These are phyloP conservation scores for Nannochloropsis gaditana DNA, from an alignment of 108 stramenopile genomes.

Conservation along the genomic window DNA sequence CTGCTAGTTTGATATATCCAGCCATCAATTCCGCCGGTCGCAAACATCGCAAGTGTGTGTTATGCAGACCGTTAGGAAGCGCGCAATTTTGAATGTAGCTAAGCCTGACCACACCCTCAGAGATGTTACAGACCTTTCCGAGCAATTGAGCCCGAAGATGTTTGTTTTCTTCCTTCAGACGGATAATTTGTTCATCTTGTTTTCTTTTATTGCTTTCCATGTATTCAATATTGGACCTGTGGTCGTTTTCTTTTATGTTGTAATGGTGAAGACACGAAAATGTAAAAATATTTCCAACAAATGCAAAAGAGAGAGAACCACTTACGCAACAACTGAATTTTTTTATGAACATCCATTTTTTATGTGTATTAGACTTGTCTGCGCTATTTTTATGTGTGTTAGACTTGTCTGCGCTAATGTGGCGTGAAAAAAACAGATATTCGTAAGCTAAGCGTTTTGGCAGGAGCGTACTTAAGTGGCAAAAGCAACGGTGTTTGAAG, in stretches of 20 bases:
- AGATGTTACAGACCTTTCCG: constrained; percentile 12
- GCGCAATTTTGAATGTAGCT: constrained; percentile 35
- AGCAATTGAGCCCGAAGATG: constrained; percentile 28
- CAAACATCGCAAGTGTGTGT: constrained; percentile 1
- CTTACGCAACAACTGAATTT: not conserved
- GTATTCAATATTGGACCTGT: constrained; percentile 58
- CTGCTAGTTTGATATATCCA: not conserved
- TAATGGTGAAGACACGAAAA: no score
- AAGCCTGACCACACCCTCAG: constrained; percentile 4
- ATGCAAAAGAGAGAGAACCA: not conserved
- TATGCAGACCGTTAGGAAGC: constrained; percentile 22
- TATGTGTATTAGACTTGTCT: not conserved
- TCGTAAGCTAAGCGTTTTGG: no score
- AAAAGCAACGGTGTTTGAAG: no score
- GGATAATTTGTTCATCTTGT: constrained; percentile 55
- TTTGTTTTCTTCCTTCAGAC: constrained; percentile 57
- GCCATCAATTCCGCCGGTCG: constrained; percentile 37
- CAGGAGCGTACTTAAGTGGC: no score
- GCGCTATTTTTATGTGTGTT: not conserved
- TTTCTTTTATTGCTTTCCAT: constrained; percentile 54
- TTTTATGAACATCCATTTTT: not conserved
- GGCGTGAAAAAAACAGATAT: no score
- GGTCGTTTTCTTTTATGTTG: constrained; percentile 37
- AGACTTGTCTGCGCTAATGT: not conserved
- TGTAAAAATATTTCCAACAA: not conserved